Base-by-base conservation (phyloP, 805 yeast species). In the Teunomyces pallodes region DNA sequence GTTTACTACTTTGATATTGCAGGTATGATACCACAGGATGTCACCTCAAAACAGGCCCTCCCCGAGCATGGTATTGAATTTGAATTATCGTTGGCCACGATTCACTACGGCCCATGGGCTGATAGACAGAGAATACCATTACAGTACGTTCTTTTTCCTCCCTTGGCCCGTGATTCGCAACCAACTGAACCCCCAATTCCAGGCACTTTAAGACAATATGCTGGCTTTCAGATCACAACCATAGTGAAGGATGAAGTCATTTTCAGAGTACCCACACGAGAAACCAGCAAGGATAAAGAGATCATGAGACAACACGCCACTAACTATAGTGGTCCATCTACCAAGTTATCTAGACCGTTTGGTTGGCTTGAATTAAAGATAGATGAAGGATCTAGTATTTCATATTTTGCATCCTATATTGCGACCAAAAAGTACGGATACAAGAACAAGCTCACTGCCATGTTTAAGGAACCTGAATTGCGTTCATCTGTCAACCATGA, bases 51-150 rank as follows among this genome's bases (percentile, higher is more conserved):
- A 83, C 41, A 38, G 13, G 80, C 3, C 84, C 86, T 12, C 4
- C 77, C 77, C 0, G 66, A 65, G 38, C 66, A 61, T 60, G 91
- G 91, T 0, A 55, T 85, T 6, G 85, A 85, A 45, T 45, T 91
- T 7, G 73, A 72, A 10, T 53, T 89, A 2, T 73, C 78, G 1
- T 77, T 79, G 46, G 82, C 90, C 0, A 83, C 87, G 0, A 67
- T 90, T 1, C 85, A 85, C 55, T 91, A 89, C 60, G 99, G 99
- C 0, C 96, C 99, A 0, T 92, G 97, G 97, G 87, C 97, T 0
- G 96, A 94, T 50, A 81, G 92, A 32, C 96, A 94, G 63, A 64
- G 96, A 13, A 74, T 74, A 2, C 78, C 83, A 1, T 58, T 91
- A 8, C 90, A 85, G 48, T 66, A 72, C 12, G 68, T 84, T 66